A percentile compares a stretch with the other conserved stretches of the same genome.
phyloP scores from a whole-genome alignment of 2,329 filamentous ascomycete genomes.

The Alternaria sp. region DNA sequence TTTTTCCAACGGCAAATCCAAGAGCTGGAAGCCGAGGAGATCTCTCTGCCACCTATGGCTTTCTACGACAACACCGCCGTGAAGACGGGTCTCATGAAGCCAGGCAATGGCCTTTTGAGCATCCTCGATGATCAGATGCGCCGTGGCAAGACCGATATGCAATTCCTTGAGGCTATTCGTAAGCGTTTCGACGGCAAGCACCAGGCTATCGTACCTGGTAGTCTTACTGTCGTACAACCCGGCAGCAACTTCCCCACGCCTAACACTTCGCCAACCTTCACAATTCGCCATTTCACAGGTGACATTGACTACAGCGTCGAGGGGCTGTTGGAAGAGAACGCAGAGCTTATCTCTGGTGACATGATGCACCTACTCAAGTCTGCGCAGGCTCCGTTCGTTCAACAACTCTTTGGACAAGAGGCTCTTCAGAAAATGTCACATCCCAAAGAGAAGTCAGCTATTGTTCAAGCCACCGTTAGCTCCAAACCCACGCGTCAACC shows the following conservation, averaged over 20 bases:
- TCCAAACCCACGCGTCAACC: slow-evolving; percentile 93
- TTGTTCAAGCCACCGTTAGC: slow-evolving; percentile 95
- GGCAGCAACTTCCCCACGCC: slow-evolving; percentile 91
- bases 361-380: slow-evolving; percentile 91
- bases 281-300: slow-evolving; percentile 93
- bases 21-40: slow-evolving; percentile 91
- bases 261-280: slow-evolving; percentile 82
- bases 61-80: slow-evolving; percentile 99
- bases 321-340: slow-evolving; percentile 91
- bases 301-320: slow-evolving; percentile 93
- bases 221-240: slow-evolving; percentile 76
- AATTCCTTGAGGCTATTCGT: slow-evolving; percentile 87
- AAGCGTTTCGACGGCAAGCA: slow-evolving; percentile 97
- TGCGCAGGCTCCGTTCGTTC: slow-evolving; percentile 87
- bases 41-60: slow-evolving; percentile 86
- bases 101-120: slow-evolving; percentile 89
- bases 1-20: slow-evolving; percentile 97
- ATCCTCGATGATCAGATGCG: slow-evolving; percentile 96
- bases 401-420: slow-evolving; percentile 94
- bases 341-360: slow-evolving; percentile 94
- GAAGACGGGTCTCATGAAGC: slow-evolving; percentile 88
- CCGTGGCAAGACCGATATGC: slow-evolving; percentile 85
- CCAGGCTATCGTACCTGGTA: slow-evolving; percentile 81
- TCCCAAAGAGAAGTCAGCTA: slow-evolving; percentile 85
- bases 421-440: slow-evolving; percentile 92